These are phyloP conservation scores for Grammothele lineata DNA, from an alignment of 768 basidiomycete genomes.

Conservation along the genomic window DNA sequence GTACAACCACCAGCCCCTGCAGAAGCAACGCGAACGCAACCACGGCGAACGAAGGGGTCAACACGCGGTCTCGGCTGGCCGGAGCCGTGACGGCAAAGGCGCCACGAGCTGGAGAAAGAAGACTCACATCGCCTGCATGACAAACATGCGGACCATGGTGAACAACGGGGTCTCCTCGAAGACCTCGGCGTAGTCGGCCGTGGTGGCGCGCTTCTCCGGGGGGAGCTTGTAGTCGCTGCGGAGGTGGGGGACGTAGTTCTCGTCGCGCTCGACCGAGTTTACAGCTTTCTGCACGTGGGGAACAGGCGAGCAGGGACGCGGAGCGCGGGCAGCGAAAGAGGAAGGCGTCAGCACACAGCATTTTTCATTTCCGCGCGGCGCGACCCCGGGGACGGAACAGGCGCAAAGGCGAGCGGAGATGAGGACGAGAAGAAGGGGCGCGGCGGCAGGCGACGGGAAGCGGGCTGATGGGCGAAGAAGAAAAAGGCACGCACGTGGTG, in stretches of 20 bases:
- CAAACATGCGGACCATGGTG: conserved; percentile 22
- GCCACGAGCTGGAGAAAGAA: not conserved
- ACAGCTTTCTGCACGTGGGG: conserved; percentile 20
- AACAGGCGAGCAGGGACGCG: not conserved
- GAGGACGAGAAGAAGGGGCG: too few species aligned
- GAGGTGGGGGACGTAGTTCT: conserved; percentile 28
- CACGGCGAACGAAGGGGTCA: not conserved
- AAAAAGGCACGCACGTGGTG: conserved; percentile 23
- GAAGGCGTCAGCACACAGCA: not conserved
- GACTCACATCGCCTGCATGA: conserved; percentile 27
- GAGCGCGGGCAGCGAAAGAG: not conserved
- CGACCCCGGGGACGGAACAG: not conserved
- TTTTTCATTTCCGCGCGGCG: not conserved
- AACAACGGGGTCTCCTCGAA: conserved; percentile 29
- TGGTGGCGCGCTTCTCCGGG: conserved; percentile 17
- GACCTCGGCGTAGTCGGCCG: conserved; percentile 26
- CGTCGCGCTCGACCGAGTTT: conserved; percentile 27
- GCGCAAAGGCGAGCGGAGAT: too few species aligned
- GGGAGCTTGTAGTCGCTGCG: conserved; percentile 25
- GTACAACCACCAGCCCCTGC: conserved; percentile 26
- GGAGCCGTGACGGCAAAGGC: too few species aligned
- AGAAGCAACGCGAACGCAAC: not conserved
- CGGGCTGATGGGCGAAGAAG: too few species aligned
- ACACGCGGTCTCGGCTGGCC: too few species aligned
- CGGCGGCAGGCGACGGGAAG: too few species aligned